A percentile compares a stretch with the other conserved stretches of the same genome.
Evolutionary conservation across 352 stramenopile species (phyloP).

Genomic region (Globisporangium parvum): DNA sequence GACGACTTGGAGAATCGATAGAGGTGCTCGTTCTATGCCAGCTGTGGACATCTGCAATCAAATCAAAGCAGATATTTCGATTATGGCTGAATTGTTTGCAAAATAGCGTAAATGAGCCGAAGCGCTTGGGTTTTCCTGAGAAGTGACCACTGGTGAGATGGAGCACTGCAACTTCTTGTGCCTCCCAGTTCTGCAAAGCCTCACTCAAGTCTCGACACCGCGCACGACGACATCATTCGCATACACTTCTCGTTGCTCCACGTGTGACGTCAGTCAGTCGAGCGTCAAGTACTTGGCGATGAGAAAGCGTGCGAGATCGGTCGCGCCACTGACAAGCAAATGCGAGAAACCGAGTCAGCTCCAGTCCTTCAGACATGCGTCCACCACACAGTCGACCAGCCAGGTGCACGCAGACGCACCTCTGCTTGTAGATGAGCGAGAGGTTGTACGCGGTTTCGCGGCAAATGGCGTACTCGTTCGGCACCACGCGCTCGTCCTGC

Average conservation of each 20-base stretch:
- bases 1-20: too few species aligned
- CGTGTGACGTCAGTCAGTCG: constrained; percentile 17
- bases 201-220: too few species aligned
- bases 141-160: too few species aligned
- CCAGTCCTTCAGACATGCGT: not conserved
- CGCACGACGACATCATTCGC: not conserved
- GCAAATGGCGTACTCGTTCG: constrained; percentile 64
- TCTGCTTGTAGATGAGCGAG: constrained; percentile 85
- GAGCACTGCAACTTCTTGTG: too few species aligned
- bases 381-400: not conserved
- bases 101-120: too few species aligned
- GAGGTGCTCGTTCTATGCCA: too few species aligned
- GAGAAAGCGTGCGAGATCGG: constrained; percentile 71
- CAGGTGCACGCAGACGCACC: constrained; percentile 22
- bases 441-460: constrained; percentile 86
- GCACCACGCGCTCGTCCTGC: constrained; percentile 36
- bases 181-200: too few species aligned
- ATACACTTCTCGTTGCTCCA: constrained; percentile 2
- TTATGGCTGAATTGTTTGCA: too few species aligned
- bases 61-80: too few species aligned
- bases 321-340: constrained; percentile 39
- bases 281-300: constrained; percentile 79
- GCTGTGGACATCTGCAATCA: too few species aligned
- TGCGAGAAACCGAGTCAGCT: not conserved
- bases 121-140: too few species aligned